Base-by-base conservation (phyloP, 2,329 filamentous ascomycete species). In the Tolypocladium cylindrosporum region DNA sequence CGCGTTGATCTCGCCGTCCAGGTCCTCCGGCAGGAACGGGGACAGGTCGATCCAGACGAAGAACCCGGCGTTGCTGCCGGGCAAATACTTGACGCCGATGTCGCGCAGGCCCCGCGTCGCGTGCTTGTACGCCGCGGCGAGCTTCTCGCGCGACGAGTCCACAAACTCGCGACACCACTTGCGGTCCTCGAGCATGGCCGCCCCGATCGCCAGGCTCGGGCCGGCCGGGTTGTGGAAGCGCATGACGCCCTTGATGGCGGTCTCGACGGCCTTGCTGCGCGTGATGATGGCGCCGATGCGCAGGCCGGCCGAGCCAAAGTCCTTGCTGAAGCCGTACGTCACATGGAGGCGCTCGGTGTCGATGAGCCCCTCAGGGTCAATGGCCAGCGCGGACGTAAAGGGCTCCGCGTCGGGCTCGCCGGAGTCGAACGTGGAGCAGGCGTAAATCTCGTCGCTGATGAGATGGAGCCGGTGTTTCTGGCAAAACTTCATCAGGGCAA, bases 361-460 rank as follows among this genome's bases (percentile, higher is more conserved):
- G 43, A 84, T 79, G 24, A 82, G 60, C 0, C 67, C 71, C 0
- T 63, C 58, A 0, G 72, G 57, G 48, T 79, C 67, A 11, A 83
- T 76, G 2, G 79, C 76, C 1, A 83, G 68, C 3, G 74, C 68
- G 0, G 79, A 83, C 3, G 75, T 78, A 60, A 84, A 84, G 0
- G 70, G 67, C 7, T 59, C 52, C 13, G 64, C 59, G 24, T 57
- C 34, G 58, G 57, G 48, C 67, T 75, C 58, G 61, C 68, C 41
- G 37, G 69, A 64, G 66, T 77, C 59, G 59, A 77, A 84, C 0
- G 78, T 72, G 1, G 78, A 80, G 42, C 79, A 69, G 11, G 77
- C 82, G 63, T 84, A 85, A 43, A 85, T 78, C 64, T 85, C 82
- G 64, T 85, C 82, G 60, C 77, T 79, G 62, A 85, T 74, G 52